These are phyloP conservation scores for Lenwebbia sp. DNA, from an alignment of 345 rosid genomes.

Conservation along the genomic window DNA sequence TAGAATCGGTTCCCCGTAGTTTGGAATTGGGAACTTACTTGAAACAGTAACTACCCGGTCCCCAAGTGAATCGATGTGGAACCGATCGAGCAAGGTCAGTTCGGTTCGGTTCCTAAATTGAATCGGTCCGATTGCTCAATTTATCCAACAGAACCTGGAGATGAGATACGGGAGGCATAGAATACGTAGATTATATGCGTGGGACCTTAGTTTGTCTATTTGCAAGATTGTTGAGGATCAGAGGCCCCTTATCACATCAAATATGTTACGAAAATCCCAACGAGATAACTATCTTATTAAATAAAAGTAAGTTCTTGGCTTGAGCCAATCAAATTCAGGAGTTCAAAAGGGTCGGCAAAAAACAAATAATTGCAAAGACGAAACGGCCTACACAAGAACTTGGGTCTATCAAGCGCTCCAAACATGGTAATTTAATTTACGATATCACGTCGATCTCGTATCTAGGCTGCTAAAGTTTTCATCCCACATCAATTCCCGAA, in stretches of 20 bases:
- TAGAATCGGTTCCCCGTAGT: fast-evolving
- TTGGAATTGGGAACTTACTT: not conserved
- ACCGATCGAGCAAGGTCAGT: not conserved
- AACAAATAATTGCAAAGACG: no score
- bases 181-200: no score
- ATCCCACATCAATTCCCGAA: no score
- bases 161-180: not conserved
- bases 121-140: not conserved
- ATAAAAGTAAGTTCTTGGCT: not conserved
- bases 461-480: no score
- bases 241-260: not conserved
- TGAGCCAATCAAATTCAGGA: not conserved
- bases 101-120: no score
- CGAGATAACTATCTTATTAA: not conserved
- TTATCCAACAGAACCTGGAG: not conserved
- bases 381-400: no score
- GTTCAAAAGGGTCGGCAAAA: not conserved
- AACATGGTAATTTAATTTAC: not conserved
- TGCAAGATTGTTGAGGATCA: not conserved
- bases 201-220: not conserved
- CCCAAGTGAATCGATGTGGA: not conserved
- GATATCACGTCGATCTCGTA: no score
- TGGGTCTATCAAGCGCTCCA: not conserved
- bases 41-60: not conserved
- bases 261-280: not conserved